phyloP scores from a whole-genome alignment of 306 rosid genomes.

The Casuarina equisetifolia region DNA sequence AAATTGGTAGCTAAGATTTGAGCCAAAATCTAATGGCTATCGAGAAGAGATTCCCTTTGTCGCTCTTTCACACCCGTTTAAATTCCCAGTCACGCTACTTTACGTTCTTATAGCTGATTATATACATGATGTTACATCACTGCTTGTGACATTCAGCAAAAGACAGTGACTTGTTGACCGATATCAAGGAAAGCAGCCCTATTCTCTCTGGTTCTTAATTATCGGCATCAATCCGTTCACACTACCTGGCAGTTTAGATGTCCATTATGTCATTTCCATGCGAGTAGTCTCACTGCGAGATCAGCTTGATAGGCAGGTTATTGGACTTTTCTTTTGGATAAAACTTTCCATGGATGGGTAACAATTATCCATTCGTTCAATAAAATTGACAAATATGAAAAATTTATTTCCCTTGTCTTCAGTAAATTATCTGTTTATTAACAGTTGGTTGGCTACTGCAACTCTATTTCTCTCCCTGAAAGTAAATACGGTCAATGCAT shows the following conservation, averaged over 20 bases:
- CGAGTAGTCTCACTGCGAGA: not conserved
- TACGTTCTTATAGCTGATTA: not conserved
- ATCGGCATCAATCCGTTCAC: constrained; percentile 16
- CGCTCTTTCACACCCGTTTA: not conserved
- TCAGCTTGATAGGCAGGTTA: not conserved
- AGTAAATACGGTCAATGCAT: too few species aligned
- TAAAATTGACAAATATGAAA: not conserved
- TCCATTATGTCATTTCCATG: too few species aligned
- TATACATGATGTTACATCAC: not conserved
- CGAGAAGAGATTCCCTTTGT: not conserved
- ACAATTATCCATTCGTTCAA: not conserved
- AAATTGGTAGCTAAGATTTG: too few species aligned
- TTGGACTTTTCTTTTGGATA: not conserved
- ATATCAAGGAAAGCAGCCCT: not conserved
- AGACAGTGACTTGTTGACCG: not conserved
- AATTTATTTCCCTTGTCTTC: not conserved
- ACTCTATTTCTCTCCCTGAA: not conserved
- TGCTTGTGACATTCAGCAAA: not conserved
- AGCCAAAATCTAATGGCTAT: not conserved
- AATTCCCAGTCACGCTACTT: not conserved
- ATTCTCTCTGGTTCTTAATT: not conserved
- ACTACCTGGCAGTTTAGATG: not conserved
- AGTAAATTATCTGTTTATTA: not conserved
- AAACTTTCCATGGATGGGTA: not conserved
- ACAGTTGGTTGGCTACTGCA: too few species aligned